Base-by-base conservation (phyloP, 805 yeast species). In the Yarrowia porcina region DNA sequence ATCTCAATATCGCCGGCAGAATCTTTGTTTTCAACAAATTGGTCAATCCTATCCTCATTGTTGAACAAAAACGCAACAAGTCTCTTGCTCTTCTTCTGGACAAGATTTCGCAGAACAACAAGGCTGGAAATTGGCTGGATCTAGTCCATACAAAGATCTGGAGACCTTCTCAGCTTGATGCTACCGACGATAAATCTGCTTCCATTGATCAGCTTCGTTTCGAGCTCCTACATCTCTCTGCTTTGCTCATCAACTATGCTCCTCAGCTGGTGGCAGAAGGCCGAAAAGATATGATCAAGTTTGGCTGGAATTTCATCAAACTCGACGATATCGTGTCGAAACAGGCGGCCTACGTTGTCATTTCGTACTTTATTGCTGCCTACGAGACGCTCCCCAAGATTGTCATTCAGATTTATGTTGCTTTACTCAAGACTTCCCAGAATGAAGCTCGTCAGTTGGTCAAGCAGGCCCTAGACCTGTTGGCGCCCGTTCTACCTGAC, bases 231-330 rank as follows among this genome's bases (percentile, higher is more conserved):
- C 96, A 92, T 67, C 73, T 91, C 71, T 88, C 98, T 0, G 85
- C 97, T 0, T 75, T 88, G 45, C 75, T 94, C 45, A 82, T 91
- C 25, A 85, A 86, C 69, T 82, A 84, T 74, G 85, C 89, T 1
- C 85, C 96, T 0, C 73, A 76, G 0, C 74, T 79, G 11, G 79
- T 90, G 25, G 76, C 81, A 8, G 87, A 83, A 15, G 80, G 82
- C 67, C 80, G 89, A 44, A 93, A 90, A 70, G 96, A 91, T 68
- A 84, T 94, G 44, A 90, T 94, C 73, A 90, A 90, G 72, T 94
- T 91, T 75, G 88, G 91, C 68, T 94, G 99, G 99, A 89, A 89
- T 67, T 89, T 86, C 69, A 87, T 94, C 70, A 90, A 90, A 68
- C 76, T 92, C 32, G 97, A 92, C 66, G 99, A 94, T 71, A 82